Conservation (phyloP, 1,284 basidiomycete genomes). For the Rhodotorula sp. region DNA sequence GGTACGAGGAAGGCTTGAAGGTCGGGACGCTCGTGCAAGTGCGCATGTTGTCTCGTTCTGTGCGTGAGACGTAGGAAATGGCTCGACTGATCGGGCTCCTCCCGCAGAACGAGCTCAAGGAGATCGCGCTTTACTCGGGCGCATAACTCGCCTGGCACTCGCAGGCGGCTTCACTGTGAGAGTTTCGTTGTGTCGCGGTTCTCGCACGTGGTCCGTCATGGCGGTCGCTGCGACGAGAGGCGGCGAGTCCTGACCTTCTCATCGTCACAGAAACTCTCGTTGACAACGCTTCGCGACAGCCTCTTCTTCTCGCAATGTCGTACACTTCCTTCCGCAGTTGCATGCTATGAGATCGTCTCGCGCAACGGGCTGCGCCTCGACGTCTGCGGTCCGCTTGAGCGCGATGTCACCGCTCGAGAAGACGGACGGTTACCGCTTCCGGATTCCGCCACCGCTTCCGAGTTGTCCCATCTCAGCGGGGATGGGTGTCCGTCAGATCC, state of each 20-base stretch:
- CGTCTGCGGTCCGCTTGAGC: too few species aligned
- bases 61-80: too few species aligned
- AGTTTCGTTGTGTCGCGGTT: neutral
- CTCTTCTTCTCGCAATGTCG: too few species aligned
- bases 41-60: neutral
- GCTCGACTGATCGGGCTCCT: too few species aligned
- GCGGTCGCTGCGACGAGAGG: neutral
- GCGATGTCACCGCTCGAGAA: too few species aligned
- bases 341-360: too few species aligned
- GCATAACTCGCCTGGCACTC: neutral
- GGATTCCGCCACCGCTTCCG: too few species aligned
- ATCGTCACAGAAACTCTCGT: neutral
- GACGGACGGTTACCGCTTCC: too few species aligned
- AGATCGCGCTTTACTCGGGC: constrained; percentile 22
- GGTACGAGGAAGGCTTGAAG: constrained; percentile 69
- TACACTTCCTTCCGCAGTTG: neutral
- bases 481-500: too few species aligned
- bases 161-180: neutral
- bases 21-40: constrained; percentile 69
- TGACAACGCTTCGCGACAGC: neutral
- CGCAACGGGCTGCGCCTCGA: too few species aligned
- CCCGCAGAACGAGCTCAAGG: constrained; percentile 53
- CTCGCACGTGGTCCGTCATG: neutral
- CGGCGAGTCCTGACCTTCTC: neutral
- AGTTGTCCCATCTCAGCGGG: too few species aligned